Evolutionary conservation across 75 land plant genomes (phyloP), one percentile per base, ranked within the genome.

Genomic region (Picea sitchensis): DNA sequence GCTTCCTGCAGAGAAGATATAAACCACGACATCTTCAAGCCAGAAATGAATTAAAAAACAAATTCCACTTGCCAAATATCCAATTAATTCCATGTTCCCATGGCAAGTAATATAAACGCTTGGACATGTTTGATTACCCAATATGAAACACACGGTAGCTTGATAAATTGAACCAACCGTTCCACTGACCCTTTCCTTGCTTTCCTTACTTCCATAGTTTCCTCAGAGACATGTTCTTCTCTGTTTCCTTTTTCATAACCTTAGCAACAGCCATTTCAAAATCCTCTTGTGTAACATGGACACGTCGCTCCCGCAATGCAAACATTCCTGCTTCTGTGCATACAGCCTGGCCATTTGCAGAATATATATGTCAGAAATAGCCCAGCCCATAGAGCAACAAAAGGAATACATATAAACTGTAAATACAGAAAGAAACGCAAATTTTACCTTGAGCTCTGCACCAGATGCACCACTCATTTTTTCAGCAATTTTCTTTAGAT

Each of bases 281-380:
- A 69, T 96, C 96, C 77, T 96, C 98, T 78, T 96, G 98, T 1
- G 98, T 96, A 20, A 96, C 98, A 78, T 96, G 98, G 13, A 96
- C 94, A 63, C 96, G 91, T 60, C 98, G 85, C 82, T 96, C 96
- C 58, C 96, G 90, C 62, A 96, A 80, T 59, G 98, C 98, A 89
- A 96, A 96, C 98, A 96, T 96, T 3, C 98, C 98, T 34, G 96
- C 98, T 82, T 96, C 96, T 71, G 96, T 96, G 89, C 98, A 96
- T 26, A 96, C 98, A 64, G 98, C 92, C 98, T 96, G 86, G 38
- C 51, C 61, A 59, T 17, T 51, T 14, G 32, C 58, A 78, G 64
- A 58, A 61, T 36, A 61, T 14, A 36, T 34, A 26, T 26, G 34
- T 31, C 20, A 77, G 8, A 1, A 32, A 30, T 54, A 59, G 4